These are phyloP conservation scores for Excoecaria agallocha DNA, from an alignment of 345 rosid species.

Conservation along the genomic window DNA sequence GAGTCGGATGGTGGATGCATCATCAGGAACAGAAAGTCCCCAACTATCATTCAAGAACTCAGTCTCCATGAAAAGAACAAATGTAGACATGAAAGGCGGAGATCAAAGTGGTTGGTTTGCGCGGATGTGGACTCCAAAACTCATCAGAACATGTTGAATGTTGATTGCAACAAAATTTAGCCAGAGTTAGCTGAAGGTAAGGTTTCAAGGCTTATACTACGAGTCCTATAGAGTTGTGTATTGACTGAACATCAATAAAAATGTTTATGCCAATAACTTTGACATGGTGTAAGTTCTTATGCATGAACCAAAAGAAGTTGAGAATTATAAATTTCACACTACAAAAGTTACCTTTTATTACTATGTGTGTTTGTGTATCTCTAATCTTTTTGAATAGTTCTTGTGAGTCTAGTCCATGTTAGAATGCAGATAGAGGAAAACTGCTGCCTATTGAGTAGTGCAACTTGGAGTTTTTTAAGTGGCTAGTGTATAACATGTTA, in stretches of 20 bases:
- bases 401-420: too few species aligned
- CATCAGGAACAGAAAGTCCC: slow-evolving; percentile 35
- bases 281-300: not conserved
- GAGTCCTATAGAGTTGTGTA: not conserved
- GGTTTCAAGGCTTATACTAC: not conserved
- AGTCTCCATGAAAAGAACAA: slow-evolving; percentile 31
- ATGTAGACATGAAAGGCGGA: slow-evolving; percentile 31
- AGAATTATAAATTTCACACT: not conserved
- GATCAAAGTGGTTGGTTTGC: slow-evolving; percentile 43
- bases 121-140: slow-evolving; percentile 47
- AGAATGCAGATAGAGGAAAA: too few species aligned
- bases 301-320: not conserved
- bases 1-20: slow-evolving; percentile 43
- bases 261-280: not conserved
- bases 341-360: not conserved
- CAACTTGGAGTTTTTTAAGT: too few species aligned
- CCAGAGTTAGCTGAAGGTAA: not conserved
- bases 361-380: too few species aligned
- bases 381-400: too few species aligned
- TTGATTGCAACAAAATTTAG: slow-evolving; percentile 22
- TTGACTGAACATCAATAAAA: not conserved
- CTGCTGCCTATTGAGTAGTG: too few species aligned
- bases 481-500: too few species aligned
- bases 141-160: slow-evolving; percentile 45
- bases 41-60: slow-evolving; percentile 41